Evolutionary conservation across 2,329 filamentous ascomycete species (phyloP), one percentile per base, ranked within the genome.

Genomic region (Curvularia hawaiiensis): DNA sequence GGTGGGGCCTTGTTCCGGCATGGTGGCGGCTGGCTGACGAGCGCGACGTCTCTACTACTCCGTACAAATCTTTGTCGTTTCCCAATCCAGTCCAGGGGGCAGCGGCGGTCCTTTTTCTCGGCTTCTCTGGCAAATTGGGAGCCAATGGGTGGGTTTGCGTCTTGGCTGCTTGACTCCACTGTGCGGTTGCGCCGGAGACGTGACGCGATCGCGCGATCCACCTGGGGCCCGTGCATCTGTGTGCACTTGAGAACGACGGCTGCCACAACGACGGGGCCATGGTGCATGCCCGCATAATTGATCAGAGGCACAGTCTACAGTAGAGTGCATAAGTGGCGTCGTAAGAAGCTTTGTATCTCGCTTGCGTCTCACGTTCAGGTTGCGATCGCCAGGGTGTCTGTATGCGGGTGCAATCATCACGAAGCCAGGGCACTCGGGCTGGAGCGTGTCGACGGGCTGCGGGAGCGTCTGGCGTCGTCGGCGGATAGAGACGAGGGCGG

Each of bases 331-430:
- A 52, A 54, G 45, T 45, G 48, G 55, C 55, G 50, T 16, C 28
- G 50, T 38, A 56, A 16, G 41, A 57, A 50, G 50, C 50, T 39
- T 38, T 33, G 22, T 39, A 54, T 54, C 28, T 54, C 58, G 58
- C 54, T 58, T 54, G 43, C 41, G 58, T 58, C 58, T 60, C 58
- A 55, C 22, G 24, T 52, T 54, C 38, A 51, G 49, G 49, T 45
- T 49, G 33, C 49, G 40, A 50, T 55, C 44, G 20, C 53, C 48
- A 28, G 53, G 56, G 47, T 41, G 59, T 50, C n/a, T 47, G 45
- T n/a, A 38, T 38, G 35, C 35, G 16, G 35, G n/a, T n/a, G 35
- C 16, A 18, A 9, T 38, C n/a, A 18, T 10, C 14, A 38, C 16
- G 16, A 38, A 38, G 5, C 14, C 5, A 35, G 18, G n/a, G 30